Evolutionary conservation across 129 eudicot species (phyloP).

Genomic region (Cynara cardunculus): DNA sequence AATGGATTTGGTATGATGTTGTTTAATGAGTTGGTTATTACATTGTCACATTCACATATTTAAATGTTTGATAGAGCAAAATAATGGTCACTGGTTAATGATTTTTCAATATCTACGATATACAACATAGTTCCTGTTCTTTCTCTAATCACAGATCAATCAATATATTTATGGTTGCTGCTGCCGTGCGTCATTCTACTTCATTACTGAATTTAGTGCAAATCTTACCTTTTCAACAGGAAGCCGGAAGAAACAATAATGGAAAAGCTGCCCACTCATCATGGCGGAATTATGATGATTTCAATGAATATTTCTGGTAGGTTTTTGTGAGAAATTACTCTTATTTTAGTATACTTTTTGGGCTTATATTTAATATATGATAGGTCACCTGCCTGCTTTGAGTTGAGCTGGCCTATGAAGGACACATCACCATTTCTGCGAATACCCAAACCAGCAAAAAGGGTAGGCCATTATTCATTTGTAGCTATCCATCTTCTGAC

Average conservation of each 20-base stretch:
- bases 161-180: not conserved
- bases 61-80: not conserved
- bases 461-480: slow-evolving; percentile 53
- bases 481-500: not conserved
- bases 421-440: slow-evolving; percentile 61
- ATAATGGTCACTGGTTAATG: not conserved
- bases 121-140: not conserved
- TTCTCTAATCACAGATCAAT: not conserved
- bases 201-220: not conserved
- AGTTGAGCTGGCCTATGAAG: slow-evolving; percentile 88
- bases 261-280: slow-evolving; percentile 96
- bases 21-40: not conserved
- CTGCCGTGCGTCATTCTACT: not conserved
- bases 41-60: not conserved
- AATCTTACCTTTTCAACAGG: slow-evolving; percentile 46
- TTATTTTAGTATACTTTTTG: not conserved
- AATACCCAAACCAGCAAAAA: slow-evolving; percentile 53
- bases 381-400: slow-evolving; percentile 91
- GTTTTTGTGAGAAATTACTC: slow-evolving; percentile 9
- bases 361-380: slow-evolving; percentile 23
- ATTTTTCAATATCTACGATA: not conserved
- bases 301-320: slow-evolving; percentile 97
- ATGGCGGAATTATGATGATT: slow-evolving; percentile 98
- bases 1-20: not conserved
- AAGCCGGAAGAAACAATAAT: slow-evolving; percentile 69